These are phyloP conservation scores for Xylaria sp. DNA, from an alignment of 2,329 filamentous ascomycete genomes.

Conservation along the genomic window DNA sequence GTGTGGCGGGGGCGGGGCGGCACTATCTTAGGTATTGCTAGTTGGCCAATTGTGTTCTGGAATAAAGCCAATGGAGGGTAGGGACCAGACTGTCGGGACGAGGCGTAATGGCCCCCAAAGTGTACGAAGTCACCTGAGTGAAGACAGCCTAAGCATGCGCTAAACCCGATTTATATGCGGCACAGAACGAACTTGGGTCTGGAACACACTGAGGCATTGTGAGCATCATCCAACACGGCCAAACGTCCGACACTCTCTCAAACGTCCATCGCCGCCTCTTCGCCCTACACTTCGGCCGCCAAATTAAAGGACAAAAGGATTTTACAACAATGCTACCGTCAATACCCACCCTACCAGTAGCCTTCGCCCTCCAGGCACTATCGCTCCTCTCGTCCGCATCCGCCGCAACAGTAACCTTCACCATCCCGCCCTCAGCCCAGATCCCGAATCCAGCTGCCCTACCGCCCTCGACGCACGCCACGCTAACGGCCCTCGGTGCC, in stretches of 20 bases:
- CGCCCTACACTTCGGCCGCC: not conserved
- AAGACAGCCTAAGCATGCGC: too few relatives aligned
- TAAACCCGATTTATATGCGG: too few relatives aligned
- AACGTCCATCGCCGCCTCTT: not conserved
- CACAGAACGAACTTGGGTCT: too few relatives aligned
- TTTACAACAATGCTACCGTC: conserved; percentile 8
- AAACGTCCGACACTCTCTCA: too few relatives aligned
- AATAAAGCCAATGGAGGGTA: too few relatives aligned
- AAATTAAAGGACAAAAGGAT: not conserved
- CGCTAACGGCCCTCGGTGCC: conserved; percentile 52
- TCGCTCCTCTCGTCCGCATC: conserved; percentile 38
- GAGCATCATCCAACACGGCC: not conserved
- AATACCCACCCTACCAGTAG: conserved; percentile 26
- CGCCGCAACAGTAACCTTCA: conserved; percentile 51
- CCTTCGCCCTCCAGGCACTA: conserved; percentile 45
- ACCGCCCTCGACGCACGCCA: conserved; percentile 68
- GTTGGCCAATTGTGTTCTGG: too few relatives aligned
- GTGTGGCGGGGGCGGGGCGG: too few relatives aligned
- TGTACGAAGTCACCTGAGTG: too few relatives aligned
- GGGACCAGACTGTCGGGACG: too few relatives aligned
- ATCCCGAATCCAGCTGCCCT: conserved; percentile 59
- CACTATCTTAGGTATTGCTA: too few relatives aligned
- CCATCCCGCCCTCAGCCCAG: conserved; percentile 46
- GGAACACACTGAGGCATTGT: too few relatives aligned
- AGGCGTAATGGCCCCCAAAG: too few relatives aligned